phyloP scores from a whole-genome alignment of 768 basidiomycete genomes.

The Auricularia cornea region DNA sequence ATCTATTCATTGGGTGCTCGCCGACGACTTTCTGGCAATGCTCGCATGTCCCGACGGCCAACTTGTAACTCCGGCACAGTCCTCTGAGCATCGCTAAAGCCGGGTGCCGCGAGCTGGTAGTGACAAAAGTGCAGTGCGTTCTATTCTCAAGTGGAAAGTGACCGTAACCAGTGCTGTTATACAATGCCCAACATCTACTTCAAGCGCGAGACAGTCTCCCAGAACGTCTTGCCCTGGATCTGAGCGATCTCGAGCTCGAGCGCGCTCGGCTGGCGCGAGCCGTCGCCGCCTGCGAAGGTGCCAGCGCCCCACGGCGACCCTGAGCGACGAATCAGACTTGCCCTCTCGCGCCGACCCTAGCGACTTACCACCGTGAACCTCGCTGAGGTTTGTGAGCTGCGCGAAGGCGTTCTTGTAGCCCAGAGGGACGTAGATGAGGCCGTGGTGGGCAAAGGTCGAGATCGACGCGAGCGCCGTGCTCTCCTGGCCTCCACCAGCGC shows the following conservation, averaged over 20 bases:
- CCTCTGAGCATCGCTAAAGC: no score
- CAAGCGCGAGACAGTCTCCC: constrained; percentile 24
- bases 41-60: no score
- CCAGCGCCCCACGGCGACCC: constrained; percentile 73
- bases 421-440: constrained; percentile 62
- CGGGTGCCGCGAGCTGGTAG: no score
- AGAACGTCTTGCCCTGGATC: constrained; percentile 48
- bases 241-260: constrained; percentile 45
- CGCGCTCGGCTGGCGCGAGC: constrained; percentile 37
- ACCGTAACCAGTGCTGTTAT: no score
- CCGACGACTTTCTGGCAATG: no score
- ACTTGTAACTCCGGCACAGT: no score
- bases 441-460: constrained; percentile 62
- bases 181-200: no score
- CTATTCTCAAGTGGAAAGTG: no score
- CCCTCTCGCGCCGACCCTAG: no score
- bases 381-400: constrained; percentile 33
- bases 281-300: constrained; percentile 42
- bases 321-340: constrained; percentile 27
- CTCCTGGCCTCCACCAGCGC: constrained; percentile 76
- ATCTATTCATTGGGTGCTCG: no score
- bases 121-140: no score
- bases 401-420: constrained; percentile 48
- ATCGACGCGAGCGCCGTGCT: constrained; percentile 41
- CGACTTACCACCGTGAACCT: constrained; percentile 51